Evolutionary conservation across 2,329 filamentous ascomycete species (phyloP).

Genomic region (Alternaria novae-zelandiae): DNA sequence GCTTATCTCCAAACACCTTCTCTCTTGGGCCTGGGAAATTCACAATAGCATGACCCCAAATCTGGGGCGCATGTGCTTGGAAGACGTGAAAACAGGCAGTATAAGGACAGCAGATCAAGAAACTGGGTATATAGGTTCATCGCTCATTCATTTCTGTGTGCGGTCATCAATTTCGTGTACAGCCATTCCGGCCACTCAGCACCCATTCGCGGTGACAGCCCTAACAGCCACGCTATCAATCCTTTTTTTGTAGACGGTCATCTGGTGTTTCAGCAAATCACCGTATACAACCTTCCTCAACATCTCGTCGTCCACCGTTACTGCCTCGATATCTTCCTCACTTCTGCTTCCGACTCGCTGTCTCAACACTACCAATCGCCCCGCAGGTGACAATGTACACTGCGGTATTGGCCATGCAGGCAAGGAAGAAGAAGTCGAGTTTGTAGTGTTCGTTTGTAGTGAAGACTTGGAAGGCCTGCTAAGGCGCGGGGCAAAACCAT

Average conservation of each 20-base stretch:
- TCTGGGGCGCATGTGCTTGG: neutral
- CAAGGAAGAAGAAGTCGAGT: slow-evolving; percentile 39
- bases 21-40: neutral
- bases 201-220: slow-evolving; percentile 63
- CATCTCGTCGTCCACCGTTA: slow-evolving; percentile 70
- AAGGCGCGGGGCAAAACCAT: slow-evolving; percentile 12
- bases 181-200: neutral
- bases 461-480: slow-evolving; percentile 31
- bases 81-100: neutral
- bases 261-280: slow-evolving; percentile 79
- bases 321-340: slow-evolving; percentile 67
- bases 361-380: slow-evolving; percentile 69
- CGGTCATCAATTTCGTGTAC: slow-evolving; percentile 1
- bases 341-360: slow-evolving; percentile 48
- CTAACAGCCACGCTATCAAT: slow-evolving; percentile 74
- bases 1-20: neutral
- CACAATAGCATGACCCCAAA: neutral
- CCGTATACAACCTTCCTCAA: slow-evolving; percentile 78
- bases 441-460: slow-evolving; percentile 29
- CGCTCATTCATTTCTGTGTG: slow-evolving; percentile 5
- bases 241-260: slow-evolving; percentile 76
- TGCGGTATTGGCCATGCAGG: slow-evolving; percentile 70
- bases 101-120: neutral
- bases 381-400: slow-evolving; percentile 72
- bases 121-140: neutral